Evolutionary conservation across 2,329 filamentous ascomycete genomes (phyloP).

Genomic region (Orbilia javanica): DNA sequence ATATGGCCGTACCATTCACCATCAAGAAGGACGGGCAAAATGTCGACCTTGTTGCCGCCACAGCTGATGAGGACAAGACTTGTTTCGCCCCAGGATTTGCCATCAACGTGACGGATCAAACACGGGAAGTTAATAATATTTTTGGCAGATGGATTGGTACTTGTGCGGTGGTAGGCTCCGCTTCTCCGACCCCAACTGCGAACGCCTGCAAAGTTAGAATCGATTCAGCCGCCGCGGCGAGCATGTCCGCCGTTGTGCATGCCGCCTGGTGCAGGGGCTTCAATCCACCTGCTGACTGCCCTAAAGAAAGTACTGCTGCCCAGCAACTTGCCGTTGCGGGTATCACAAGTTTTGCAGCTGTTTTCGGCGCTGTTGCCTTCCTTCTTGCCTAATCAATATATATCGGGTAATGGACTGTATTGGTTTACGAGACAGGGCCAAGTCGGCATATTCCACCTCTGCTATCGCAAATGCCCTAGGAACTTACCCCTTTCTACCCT

Average conservation of each 20-base stretch:
- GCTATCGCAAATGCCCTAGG: too few relatives aligned
- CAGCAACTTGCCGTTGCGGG: conserved; percentile 39
- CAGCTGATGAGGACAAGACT: conserved; percentile 23
- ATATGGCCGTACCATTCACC: conserved; percentile 46
- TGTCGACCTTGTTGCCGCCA: conserved; percentile 55
- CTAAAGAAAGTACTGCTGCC: conserved; percentile 32
- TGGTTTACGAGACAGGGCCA: too few relatives aligned
- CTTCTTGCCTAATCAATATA: conserved; percentile 45
- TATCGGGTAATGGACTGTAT: not conserved
- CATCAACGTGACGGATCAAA: conserved; percentile 12
- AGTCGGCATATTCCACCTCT: too few relatives aligned
- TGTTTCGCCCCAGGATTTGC: conserved; percentile 2
- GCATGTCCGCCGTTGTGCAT: conserved; percentile 53
- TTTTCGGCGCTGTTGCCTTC: conserved; percentile 30
- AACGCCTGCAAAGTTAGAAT: conserved; percentile 60
- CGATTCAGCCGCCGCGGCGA: conserved; percentile 57
- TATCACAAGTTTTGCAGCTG: conserved; percentile 30
- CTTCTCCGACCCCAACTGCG: conserved; percentile 31
- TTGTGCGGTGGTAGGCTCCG: conserved; percentile 15
- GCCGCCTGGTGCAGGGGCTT: conserved; percentile 16
- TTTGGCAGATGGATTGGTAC: not conserved
- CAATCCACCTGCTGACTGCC: conserved; percentile 57
- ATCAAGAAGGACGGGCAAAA: conserved; percentile 52
- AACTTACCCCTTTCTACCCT: too few relatives aligned
- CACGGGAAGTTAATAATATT: not conserved